phyloP scores from a whole-genome alignment of 169 alveolate species.

The Plasmodium knowlesi region DNA sequence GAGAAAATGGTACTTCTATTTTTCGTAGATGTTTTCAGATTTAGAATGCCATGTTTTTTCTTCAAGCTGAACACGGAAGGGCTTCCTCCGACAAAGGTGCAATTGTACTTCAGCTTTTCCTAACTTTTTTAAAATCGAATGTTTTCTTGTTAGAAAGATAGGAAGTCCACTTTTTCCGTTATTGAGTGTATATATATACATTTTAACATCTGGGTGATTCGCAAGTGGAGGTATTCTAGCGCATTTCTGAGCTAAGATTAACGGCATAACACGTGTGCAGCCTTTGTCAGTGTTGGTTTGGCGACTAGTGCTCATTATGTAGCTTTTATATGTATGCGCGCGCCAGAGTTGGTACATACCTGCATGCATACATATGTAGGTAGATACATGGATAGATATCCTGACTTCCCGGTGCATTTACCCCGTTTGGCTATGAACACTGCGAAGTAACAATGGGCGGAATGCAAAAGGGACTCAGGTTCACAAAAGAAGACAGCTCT shows the following conservation, averaged over 20 bases:
- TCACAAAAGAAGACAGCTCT: not conserved
- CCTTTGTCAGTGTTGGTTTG: not conserved
- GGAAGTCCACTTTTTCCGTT: not conserved
- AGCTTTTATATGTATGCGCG: not conserved
- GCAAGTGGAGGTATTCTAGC: not conserved
- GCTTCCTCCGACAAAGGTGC: not conserved
- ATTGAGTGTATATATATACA: not conserved
- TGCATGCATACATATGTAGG: conserved; percentile 14
- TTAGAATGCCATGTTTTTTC: not conserved
- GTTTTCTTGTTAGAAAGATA: not conserved
- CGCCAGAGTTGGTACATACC: not conserved
- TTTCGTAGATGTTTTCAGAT: not conserved
- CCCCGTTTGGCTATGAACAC: not conserved
- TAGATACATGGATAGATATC: not conserved
- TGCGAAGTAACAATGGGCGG: not conserved
- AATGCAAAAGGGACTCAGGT: conserved; percentile 4
- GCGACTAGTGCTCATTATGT: not conserved
- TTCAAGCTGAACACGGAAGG: not conserved
- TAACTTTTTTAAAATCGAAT: not conserved
- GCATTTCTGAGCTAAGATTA: not conserved
- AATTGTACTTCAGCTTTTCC: not conserved
- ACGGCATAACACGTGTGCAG: not conserved
- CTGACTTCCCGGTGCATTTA: not conserved
- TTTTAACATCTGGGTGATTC: not conserved
- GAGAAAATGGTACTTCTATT: not conserved